Percentiles rank a stretch among this genome's conserved stretches.
phyloP scores from a whole-genome alignment of 345 rosid species.

The Linum tenue region DNA sequence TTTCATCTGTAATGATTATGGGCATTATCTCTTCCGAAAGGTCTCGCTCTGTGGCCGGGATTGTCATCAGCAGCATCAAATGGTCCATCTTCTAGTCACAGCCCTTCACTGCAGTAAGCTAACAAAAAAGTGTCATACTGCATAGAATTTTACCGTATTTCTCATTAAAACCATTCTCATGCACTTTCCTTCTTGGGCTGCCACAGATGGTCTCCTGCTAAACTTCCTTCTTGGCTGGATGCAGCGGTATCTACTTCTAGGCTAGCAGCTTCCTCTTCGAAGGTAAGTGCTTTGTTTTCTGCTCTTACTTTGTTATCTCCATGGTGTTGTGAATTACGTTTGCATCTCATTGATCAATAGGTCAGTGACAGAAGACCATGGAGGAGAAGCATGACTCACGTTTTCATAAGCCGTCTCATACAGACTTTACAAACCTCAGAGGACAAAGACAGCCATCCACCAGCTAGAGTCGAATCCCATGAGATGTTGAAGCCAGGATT shows the following conservation, averaged over 20 bases:
- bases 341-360: too few relatives aligned
- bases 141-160: too few relatives aligned
- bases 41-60: conserved; percentile 52
- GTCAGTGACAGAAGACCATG: conserved; percentile 22
- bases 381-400: conserved; percentile 59
- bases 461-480: not conserved
- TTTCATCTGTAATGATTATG: not conserved
- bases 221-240: conserved; percentile 52
- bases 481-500: not conserved
- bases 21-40: conserved; percentile 16
- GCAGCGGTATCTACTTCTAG: conserved; percentile 10
- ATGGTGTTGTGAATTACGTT: too few relatives aligned
- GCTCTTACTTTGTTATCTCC: too few relatives aligned
- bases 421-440: conserved; percentile 27
- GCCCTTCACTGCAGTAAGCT: conserved; percentile 34
- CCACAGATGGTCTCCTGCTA: conserved; percentile 37
- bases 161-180: conserved; percentile 1
- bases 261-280: too few relatives aligned
- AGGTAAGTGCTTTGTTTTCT: too few relatives aligned
- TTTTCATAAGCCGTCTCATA: conserved; percentile 54
- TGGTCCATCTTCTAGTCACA: not conserved
- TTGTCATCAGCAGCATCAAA: conserved; percentile 32
- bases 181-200: not conserved
- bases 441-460: conserved; percentile 16
- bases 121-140: too few relatives aligned